Evolutionary conservation across 768 basidiomycete genomes (phyloP), one percentile per base, ranked within the genome.

Genomic region (Lactifluus echinatus): DNA sequence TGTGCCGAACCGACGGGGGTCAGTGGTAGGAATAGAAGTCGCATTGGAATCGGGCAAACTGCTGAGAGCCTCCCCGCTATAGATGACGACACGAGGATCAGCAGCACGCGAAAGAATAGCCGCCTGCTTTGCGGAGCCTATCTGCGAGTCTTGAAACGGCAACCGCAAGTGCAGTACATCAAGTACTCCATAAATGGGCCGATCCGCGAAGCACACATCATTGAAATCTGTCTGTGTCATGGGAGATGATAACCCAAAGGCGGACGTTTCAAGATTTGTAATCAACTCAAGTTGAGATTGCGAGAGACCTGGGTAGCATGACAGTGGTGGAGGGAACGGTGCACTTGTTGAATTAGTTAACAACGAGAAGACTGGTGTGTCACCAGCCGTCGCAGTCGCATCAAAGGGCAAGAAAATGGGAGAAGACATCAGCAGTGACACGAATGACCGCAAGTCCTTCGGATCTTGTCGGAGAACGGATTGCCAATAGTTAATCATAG

Each of bases 171-270:
- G 75, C 34, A 84, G 67, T 15, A 84, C 65, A 60, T 85, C 75
- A 50, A 87, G 69, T 24, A 81, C 71, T 17, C 84, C 83, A 63
- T 87, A 86, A n/a, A 82, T 69, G 2, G 82, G 84, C 28, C 80
- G 76, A 62, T 74, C 73, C 8, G 76, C 70, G 66, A 75, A 85
- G 66, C 85, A 87, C 4, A 71, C 66, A 8, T 74, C 40, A 60
- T 80, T 68, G 62, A 84, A 82, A 42, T 66, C 61, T 12, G 71
- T 64, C 4, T 74, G 61, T 24, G 69, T 50, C 0, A 66, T 53
- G 15, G 69, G 52, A 5, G 64, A 15, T n/a, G 74, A 62, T 23
- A 86, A 69, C 21, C 75, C 76, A 64, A 84, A 86, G 12, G 79
- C 76, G 11, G 61, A 63, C 17, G 70, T 71, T 66, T 86, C 84